Base-by-base conservation (phyloP, 179 eudicot species). In the Heliamphora ciliata region DNA sequence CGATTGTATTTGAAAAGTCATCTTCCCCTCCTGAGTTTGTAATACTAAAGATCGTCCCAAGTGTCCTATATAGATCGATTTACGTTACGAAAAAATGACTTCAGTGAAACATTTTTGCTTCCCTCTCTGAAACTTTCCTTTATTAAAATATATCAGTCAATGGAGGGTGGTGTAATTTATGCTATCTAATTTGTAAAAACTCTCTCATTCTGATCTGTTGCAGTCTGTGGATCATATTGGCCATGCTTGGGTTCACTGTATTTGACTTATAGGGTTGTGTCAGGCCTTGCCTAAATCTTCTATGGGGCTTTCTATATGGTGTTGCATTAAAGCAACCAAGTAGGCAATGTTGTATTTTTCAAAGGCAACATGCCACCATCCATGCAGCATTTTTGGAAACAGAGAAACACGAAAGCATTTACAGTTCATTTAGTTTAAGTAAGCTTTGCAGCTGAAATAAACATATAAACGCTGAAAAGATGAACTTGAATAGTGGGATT, bases 401-500 rank as follows among this genome's bases (percentile, higher is more conserved):
- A 79, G 51, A 66, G 81, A 65, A 79, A 14, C 18, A 4, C 31
- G 44, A 54, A 79, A 66, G 80, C 21, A 59, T 11, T 14, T 9
- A 40, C 1, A 70, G 21, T 61, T 47, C n/a, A 63, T 63, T 51
- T 11, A 18, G 60, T n/a, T 10, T 9, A 17, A 60, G 48, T 4
- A 73, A 61, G 60, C 40, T 64, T 60, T 63, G 24, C 17, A 7
- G 61, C 48, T 18, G 71, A 74, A 61, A 14, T 74, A 61, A 73
- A n/a, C 17, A 2, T 18, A 17, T 58, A 9, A 48, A 50, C 8
- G 50, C 59, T n/a, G 44, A 21, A 64, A 46, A 44, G 8, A 8
- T 54, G 79, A 56, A 59, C 52, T 83, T 14, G 47, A 73, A 47
- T 72, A 79, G 6, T 73, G 55, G 50, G 13, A 52, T 54, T 54